Percentiles rank a stretch among this genome's conserved stretches.
These are phyloP conservation scores for Entomortierella parvispora DNA, from an alignment of 192 early-diverging fungal genomes.

Conservation along the genomic window DNA sequence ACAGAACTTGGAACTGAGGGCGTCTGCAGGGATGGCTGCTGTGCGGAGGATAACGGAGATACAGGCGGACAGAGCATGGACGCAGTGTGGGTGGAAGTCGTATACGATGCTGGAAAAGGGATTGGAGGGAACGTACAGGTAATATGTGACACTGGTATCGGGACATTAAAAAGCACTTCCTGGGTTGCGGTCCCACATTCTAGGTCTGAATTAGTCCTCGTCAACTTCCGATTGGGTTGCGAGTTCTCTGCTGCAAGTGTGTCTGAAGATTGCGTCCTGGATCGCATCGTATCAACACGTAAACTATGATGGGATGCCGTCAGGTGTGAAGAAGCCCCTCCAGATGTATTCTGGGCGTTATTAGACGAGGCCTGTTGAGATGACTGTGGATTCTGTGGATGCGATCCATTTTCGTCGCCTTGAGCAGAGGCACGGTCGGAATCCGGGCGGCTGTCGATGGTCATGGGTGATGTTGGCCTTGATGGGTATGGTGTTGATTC, in stretches of 20 bases:
- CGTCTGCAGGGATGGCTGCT: no score
- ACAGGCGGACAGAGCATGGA: background rate
- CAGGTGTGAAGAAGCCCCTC: slow-evolving; percentile 1
- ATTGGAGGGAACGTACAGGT: slow-evolving; percentile 41
- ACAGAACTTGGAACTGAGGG: no score
- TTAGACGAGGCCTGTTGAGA: background rate
- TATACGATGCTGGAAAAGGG: slow-evolving; percentile 5
- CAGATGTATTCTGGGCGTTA: background rate
- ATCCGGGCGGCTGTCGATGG: slow-evolving; percentile 39
- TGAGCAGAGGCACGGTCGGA: slow-evolving; percentile 26
- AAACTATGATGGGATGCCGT: no score
- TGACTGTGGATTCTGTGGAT: slow-evolving; percentile 4
- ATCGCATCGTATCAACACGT: slow-evolving; percentile 10
- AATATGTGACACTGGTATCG: slow-evolving; percentile 24
- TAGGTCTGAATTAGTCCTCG: background rate
- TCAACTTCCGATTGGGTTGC: background rate
- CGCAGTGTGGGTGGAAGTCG: background rate
- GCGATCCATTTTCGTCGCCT: slow-evolving; percentile 20
- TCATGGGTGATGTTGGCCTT: slow-evolving; percentile 39
- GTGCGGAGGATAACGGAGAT: no score
- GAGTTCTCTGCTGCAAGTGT: slow-evolving; percentile 16
- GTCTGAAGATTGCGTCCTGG: slow-evolving; percentile 36
- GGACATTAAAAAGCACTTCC: slow-evolving; percentile 39
- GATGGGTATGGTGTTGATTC: slow-evolving; percentile 39
- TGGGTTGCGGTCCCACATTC: slow-evolving; percentile 29